Conservation (phyloP, 1,284 basidiomycete species). For the Ganoderma sp. region DNA sequence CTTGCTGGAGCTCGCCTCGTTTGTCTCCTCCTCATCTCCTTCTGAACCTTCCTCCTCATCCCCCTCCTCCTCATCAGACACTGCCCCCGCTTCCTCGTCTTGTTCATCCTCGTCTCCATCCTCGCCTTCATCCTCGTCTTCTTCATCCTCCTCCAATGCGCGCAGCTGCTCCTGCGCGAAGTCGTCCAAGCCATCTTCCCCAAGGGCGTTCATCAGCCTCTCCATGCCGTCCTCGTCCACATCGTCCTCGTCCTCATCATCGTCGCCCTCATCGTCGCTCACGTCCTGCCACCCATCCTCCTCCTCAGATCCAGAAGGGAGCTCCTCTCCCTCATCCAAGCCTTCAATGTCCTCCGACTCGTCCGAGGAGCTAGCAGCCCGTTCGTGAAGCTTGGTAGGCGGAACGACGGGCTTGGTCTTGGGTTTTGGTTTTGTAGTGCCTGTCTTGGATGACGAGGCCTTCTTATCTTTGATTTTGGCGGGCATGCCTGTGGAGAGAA, state of each 20-base stretch:
- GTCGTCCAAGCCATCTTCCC: constrained; percentile 71
- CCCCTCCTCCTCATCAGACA: constrained; percentile 42
- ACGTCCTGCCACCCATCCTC: constrained; percentile 43
- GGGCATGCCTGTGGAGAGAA: constrained; percentile 12
- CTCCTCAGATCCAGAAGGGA: constrained; percentile 15
- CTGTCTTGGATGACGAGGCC: background rate
- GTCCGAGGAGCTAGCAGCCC: constrained; percentile 24
- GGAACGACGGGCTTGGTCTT: constrained; percentile 14
- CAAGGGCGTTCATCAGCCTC: constrained; percentile 68
- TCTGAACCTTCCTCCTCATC: constrained; percentile 34
- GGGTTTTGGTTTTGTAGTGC: constrained; percentile 10
- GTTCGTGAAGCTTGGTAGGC: constrained; percentile 23
- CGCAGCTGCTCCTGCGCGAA: constrained; percentile 59
- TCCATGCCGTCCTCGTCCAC: constrained; percentile 71
- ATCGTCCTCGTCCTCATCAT: constrained; percentile 54
- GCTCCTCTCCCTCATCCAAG: constrained; percentile 40
- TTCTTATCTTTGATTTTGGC: constrained; percentile 21
- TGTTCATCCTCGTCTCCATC: constrained; percentile 39
- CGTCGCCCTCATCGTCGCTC: constrained; percentile 41
- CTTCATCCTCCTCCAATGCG: constrained; percentile 47
- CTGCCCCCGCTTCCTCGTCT: constrained; percentile 36
- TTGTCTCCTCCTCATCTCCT: constrained; percentile 38
- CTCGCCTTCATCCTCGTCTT: constrained; percentile 44
- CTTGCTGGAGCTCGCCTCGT: constrained; percentile 37
- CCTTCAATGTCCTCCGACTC: constrained; percentile 35